Evolutionary conservation across 2,329 filamentous ascomycete genomes (phyloP).

Genomic region (Neonectria faginata): DNA sequence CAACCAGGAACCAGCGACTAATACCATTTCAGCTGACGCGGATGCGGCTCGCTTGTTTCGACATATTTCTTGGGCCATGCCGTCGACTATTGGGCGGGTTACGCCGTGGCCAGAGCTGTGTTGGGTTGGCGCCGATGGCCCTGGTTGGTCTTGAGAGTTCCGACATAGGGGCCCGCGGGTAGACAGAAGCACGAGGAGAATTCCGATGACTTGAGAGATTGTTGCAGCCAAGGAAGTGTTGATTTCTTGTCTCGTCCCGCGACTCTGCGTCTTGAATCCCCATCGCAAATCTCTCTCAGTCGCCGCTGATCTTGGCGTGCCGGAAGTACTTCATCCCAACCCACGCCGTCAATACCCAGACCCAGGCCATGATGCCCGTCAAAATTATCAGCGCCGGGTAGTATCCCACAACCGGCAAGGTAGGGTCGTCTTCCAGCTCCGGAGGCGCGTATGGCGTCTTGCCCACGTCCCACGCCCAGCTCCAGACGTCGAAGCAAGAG

Average conservation of each 20-base stretch:
- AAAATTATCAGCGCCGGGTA: slow-evolving; percentile 95
- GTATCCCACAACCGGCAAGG: slow-evolving; percentile 94
- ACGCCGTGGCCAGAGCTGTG: not conserved
- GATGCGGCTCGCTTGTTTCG: slow-evolving; percentile 3
- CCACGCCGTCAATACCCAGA: slow-evolving; percentile 98
- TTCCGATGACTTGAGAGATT: not conserved
- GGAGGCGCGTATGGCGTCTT: slow-evolving; percentile 95
- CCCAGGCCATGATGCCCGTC: slow-evolving; percentile 97
- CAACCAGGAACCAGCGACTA: slow-evolving; percentile 6
- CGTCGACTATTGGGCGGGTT: slow-evolving; percentile 4
- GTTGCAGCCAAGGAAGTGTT: not conserved
- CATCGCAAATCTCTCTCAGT: slow-evolving; percentile 54
- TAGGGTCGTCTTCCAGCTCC: slow-evolving; percentile 94
- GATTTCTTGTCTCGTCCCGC: not conserved
- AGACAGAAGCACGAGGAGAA: not conserved
- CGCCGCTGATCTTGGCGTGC: slow-evolving; percentile 87
- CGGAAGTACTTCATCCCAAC: slow-evolving; percentile 99
- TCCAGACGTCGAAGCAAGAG: slow-evolving; percentile 94
- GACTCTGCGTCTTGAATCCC: not conserved
- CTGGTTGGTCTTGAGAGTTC: not conserved
- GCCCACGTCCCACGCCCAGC: slow-evolving; percentile 98
- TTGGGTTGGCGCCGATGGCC: slow-evolving; percentile 3
- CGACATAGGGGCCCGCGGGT: not conserved
- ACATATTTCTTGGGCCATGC: not conserved
- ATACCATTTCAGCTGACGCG: slow-evolving; percentile 4